Evolutionary conservation across 345 rosid genomes (phyloP), one percentile per base, ranked within the genome.

Genomic region (Lagerstroemia speciosa): DNA sequence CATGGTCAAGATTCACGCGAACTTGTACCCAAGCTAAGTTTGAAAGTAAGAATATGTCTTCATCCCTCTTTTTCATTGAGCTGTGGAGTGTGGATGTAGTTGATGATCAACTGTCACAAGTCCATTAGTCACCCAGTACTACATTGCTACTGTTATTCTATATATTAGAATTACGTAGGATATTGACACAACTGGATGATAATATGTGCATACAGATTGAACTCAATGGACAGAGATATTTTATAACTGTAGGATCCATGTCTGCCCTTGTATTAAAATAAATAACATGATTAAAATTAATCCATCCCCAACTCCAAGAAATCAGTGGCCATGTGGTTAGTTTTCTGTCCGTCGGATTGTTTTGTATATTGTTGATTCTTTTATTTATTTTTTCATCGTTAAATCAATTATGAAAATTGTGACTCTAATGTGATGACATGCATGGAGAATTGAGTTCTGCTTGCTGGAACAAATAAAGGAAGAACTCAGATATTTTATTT

Each of bases 11-110:
- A 91, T 83, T 88, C 99, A 46, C 85, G 89, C 73, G 99, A 94
- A 76, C 96, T 94, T 81, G 99, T 94, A 67, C 97, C 99, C 67
- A 94, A 94, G 80, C 89, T 91, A 68, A 94, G 94, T 73, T 87
- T 94, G 79, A 94, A 94, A 90, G 99, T 91, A 73, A 14, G 11
- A 38, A 22, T 66, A n/a, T 52, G 15, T 19, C 32, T 12, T 36
- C 67, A n/a, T 67, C 36, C 16, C 67, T 72, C 20, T 66, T 12
- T 19, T 40, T 64, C 66, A 64, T 64, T 34, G 27, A 64, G 40
- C 30, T 53, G 14, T 24, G n/a, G 30, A 53, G 14, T 53, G 14
- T 24, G n/a, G 30, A 53, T 53, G 60, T 53, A 53, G 24, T 53
- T 24, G 30, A 24, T 53, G n/a, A 7, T 30, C 1, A 8, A 53